phyloP scores from a whole-genome alignment of 371 early-diverging fungal genomes.

The Mucor ambiguus region DNA sequence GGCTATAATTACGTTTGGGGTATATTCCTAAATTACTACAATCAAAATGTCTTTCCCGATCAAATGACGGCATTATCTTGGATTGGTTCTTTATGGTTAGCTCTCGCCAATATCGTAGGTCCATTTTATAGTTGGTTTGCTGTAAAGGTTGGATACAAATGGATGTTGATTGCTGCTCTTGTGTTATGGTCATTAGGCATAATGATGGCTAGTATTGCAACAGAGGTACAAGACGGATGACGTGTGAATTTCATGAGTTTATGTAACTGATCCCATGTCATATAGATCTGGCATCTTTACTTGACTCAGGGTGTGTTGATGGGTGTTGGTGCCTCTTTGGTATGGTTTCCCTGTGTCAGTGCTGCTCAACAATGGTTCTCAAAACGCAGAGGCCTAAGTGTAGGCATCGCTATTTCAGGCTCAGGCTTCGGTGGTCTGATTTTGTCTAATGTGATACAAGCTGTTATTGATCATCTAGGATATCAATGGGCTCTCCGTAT shows the following conservation, averaged over 20 bases:
- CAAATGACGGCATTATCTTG: slow-evolving; percentile 46
- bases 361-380: slow-evolving; percentile 80
- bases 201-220: slow-evolving; percentile 64
- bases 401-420: slow-evolving; percentile 76
- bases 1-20: slow-evolving; percentile 44
- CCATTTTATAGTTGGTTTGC: slow-evolving; percentile 51
- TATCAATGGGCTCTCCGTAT: slow-evolving; percentile 61
- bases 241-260: background rate
- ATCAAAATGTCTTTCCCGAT: slow-evolving; percentile 30
- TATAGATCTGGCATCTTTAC: slow-evolving; percentile 66
- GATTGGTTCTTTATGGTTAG: slow-evolving; percentile 46
- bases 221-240: slow-evolving; percentile 35
- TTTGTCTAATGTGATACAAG: slow-evolving; percentile 64
- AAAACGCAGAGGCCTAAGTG: slow-evolving; percentile 68
- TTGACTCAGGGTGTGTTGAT: slow-evolving; percentile 75
- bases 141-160: slow-evolving; percentile 54
- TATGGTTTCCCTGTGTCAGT: slow-evolving; percentile 40
- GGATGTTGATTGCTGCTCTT: slow-evolving; percentile 50
- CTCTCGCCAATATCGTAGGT: slow-evolving; percentile 38
- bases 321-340: slow-evolving; percentile 64
- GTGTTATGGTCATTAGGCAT: slow-evolving; percentile 54
- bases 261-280: slow-evolving; percentile 43
- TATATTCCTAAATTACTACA: slow-evolving; percentile 42
- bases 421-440: slow-evolving; percentile 80
- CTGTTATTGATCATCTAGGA: slow-evolving; percentile 57